Evolutionary conservation across 805 yeast species (phyloP).

Genomic region (Candida ipomoeae): DNA sequence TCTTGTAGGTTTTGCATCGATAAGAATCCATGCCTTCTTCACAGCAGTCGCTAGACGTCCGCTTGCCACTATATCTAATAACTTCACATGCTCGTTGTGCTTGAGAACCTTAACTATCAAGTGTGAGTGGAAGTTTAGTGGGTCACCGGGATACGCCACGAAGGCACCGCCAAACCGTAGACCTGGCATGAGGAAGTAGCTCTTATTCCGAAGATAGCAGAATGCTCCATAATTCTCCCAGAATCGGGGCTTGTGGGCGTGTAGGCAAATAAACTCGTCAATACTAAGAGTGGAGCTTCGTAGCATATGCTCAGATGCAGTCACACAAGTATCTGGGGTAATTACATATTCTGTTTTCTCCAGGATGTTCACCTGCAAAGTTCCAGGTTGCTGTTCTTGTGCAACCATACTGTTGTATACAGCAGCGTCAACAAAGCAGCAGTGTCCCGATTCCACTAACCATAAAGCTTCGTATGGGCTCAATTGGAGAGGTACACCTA

Average conservation of each 20-base stretch:
- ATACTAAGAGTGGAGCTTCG: background rate
- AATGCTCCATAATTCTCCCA: conserved; percentile 23
- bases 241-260: conserved; percentile 3
- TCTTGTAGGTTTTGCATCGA: conserved; percentile 26
- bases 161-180: conserved; percentile 86
- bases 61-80: conserved; percentile 66
- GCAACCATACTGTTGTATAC: conserved; percentile 21
- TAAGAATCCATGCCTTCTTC: conserved; percentile 75
- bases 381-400: background rate
- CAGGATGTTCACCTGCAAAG: conserved; percentile 3
- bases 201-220: conserved; percentile 37
- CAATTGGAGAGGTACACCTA: conserved; percentile 77
- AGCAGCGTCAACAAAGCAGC: conserved; percentile 41
- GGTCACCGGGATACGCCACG: conserved; percentile 93
- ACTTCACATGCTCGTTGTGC: conserved; percentile 38
- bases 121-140: conserved; percentile 86
- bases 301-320: background rate
- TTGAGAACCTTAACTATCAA: conserved; percentile 52
- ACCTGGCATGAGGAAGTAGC: conserved; percentile 73
- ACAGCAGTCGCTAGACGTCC: conserved; percentile 92
- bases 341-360: conserved; percentile 10
- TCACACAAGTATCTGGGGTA: conserved; percentile 8
- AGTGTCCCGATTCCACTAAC: conserved; percentile 45
- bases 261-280: conserved; percentile 3
- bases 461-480: conserved; percentile 70